phyloP scores from a whole-genome alignment of 371 early-diverging fungal genomes.

The Globomyces sp. region DNA sequence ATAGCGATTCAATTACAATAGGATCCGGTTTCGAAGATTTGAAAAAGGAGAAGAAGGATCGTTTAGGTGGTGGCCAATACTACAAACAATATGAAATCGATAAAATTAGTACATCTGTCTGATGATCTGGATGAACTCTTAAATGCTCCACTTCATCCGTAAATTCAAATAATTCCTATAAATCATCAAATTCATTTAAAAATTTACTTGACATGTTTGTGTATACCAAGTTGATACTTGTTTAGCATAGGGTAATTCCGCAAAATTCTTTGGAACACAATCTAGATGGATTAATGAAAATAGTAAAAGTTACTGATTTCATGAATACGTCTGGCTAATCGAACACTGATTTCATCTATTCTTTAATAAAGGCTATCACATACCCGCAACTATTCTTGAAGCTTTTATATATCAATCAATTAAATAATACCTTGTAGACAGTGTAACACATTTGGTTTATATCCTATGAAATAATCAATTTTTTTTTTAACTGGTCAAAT shows the following conservation, averaged over 20 bases:
- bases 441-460: background rate
- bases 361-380: background rate
- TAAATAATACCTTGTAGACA: background rate
- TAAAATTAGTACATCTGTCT: background rate
- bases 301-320: background rate
- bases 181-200: background rate
- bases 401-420: background rate
- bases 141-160: conserved; percentile 1
- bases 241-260: background rate
- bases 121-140: background rate
- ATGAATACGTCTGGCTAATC: background rate
- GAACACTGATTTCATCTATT: background rate
- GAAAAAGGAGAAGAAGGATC: background rate
- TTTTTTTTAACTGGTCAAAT: background rate
- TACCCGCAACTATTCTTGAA: conserved; percentile 11
- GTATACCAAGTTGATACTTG: background rate
- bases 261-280: background rate
- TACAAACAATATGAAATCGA: no score
- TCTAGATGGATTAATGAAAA: no score
- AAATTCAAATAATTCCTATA: conserved; percentile 4
- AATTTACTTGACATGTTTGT: background rate
- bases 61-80: background rate
- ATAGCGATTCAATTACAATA: background rate
- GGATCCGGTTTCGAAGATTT: background rate
- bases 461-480: background rate